Evolutionary conservation across 306 rosid genomes (phyloP), one percentile per base, ranked within the genome.

Genomic region (Fragaria iinumae): DNA sequence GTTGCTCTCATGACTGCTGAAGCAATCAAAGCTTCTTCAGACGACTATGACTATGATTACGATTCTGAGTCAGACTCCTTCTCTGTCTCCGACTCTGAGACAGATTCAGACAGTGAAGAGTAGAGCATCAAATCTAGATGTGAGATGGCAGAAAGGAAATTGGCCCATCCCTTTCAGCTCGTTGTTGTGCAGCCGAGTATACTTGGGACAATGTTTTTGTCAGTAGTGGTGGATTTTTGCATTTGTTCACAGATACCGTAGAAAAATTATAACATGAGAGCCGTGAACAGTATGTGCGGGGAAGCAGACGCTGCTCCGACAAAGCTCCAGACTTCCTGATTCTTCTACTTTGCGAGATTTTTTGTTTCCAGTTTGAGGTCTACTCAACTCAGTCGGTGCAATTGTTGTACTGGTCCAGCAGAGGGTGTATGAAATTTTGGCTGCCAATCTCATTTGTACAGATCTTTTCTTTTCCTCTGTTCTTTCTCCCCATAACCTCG

Each of bases 1-100:
- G 87, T 71, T 84, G 93, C 97, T 77, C 90, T 96, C 73, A 91
- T 89, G 98, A 89, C 88, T 64, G 98, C 98, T 18, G 99, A 96
- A 84, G 97, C 96, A 32, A 89, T 85, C 75, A 88, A 89, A 69
- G 89, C 89, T 63, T 80, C 83, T 44, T 43, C 86, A 0, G 86
- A 84, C 72, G 84, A 84, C 75, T 82, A 85, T 0, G 79, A 62
- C 39, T 52, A 71, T 38, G 84, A 82, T 23, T 36, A 17, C 5
- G 70, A 38, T 44, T 66, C 70, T 11, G 48, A 66, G 27, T 36
- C 70, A 3, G 70, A 66, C 8, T 66, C 48, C 47, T 17, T 64
- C 44, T 36, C 48, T 13, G 13, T 66, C 11, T 66, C 70, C 0
- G 20, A 60, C n/a, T 27, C 67, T 12, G 69, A 66, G 17, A 66